Evolutionary conservation across 331 rosid genomes (phyloP).

Genomic region (Saraca asoca): DNA sequence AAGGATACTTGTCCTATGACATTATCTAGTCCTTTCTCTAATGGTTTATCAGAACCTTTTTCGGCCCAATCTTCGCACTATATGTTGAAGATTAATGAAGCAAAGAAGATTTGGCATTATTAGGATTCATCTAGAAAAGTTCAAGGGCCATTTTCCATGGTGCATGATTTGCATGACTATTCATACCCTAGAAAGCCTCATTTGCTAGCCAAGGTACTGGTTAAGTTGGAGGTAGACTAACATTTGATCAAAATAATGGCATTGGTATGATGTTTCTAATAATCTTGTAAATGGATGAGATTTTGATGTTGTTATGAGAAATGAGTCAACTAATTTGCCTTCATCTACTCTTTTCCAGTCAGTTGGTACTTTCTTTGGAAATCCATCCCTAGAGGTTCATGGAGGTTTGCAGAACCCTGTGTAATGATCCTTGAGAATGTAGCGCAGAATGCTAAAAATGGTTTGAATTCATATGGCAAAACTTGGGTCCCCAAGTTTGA

Average conservation of each 20-base stretch:
- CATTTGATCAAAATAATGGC: conserved; percentile 45
- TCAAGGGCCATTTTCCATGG: conserved; percentile 89
- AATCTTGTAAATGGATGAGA: conserved; percentile 61
- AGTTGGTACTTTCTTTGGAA: conserved; percentile 46
- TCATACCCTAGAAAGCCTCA: conserved; percentile 54
- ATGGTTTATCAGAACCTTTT: conserved; percentile 45
- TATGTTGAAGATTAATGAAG: conserved; percentile 62
- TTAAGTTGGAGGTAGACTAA: conserved; percentile 45
- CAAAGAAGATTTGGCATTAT: conserved; percentile 87
- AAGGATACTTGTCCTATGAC: conserved; percentile 46
- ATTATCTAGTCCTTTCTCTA: conserved; percentile 45
- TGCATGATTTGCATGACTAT: conserved; percentile 48
- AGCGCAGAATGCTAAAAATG: conserved; percentile 44
- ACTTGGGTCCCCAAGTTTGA: conserved; percentile 39
- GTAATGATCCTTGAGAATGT: conserved; percentile 38
- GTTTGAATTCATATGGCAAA: conserved; percentile 40
- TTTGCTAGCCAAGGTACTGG: conserved; percentile 44
- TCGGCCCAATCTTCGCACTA: conserved; percentile 48
- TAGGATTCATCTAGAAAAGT: conserved; percentile 90
- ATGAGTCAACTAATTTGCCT: conserved; percentile 77
- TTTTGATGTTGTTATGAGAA: conserved; percentile 44
- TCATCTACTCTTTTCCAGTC: conserved; percentile 53
- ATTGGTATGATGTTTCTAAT: conserved; percentile 60
- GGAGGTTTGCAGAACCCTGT: conserved; percentile 49
- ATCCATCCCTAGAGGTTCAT: conserved; percentile 39